Base-by-base conservation (phyloP, 805 yeast genomes). In the Candida coquimbonensis region DNA sequence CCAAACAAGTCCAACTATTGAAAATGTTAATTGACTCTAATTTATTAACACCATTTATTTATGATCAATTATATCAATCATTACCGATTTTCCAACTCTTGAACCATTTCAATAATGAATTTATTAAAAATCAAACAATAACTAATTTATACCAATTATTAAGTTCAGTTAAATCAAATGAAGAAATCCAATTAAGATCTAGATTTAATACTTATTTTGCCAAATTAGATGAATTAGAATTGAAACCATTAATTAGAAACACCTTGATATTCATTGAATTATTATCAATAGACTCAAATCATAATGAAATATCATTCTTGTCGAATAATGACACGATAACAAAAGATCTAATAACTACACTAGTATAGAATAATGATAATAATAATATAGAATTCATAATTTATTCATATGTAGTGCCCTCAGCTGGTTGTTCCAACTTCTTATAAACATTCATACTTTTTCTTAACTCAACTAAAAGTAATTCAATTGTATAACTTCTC, bases 361-460 rank as follows among this genome's bases (percentile, higher is more conserved):
- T 29, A 29, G 31, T 29, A 29, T 29, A 29, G 19, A 17, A 29
- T 5, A 26, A 16, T 40, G 37, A 31, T 25, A 36, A 14, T 11
- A 32, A 32, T 40, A 33, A 17, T 24, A 33, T 33, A 40, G 27
- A 39, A 2, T 31, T 31, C 16, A 33, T 5, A 39, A 9, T 21
- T 21, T 7, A 25, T 33, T 38, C 45, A 56, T 81, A 87, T 12
- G 81, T 78, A 34, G 83, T 67, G 9, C 97, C 97, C 69, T 93
- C 99, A 11, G 83, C 69, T 13, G 99, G 99, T 69, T 93, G 99
- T 9, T 82, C 72, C 52, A 91, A 70, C 68, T 87, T 88, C 70
- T 89, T 82, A 65, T 93, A 89, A 12, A 80, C 65, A 5, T 91
- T 96, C 98, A 93, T 91, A 54, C 81, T 87, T 55, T 85, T 85